A percentile compares a stretch with the other conserved stretches of the same genome.
phyloP scores from a whole-genome alignment of 1,284 basidiomycete genomes.

The Ustilago shanxiensis region DNA sequence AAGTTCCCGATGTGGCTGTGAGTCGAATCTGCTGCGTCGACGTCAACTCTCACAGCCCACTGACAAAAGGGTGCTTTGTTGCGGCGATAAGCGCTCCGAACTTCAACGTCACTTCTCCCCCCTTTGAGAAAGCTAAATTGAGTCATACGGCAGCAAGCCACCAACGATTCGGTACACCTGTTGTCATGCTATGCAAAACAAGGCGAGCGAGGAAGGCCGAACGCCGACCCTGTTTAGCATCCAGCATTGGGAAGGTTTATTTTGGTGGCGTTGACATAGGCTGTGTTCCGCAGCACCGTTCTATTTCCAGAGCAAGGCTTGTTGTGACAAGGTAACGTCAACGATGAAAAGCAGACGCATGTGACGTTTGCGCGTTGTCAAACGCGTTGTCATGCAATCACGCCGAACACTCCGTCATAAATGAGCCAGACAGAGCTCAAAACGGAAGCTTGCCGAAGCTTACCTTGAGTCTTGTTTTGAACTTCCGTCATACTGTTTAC shows the following conservation, averaged over 20 bases:
- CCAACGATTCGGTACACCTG: neutral
- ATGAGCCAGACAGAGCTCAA: too few relatives aligned
- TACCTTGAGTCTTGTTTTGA: too few relatives aligned
- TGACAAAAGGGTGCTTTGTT: neutral
- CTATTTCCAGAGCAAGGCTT: too few relatives aligned
- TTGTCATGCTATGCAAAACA: neutral
- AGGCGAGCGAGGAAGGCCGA: too few relatives aligned
- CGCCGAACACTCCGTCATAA: too few relatives aligned
- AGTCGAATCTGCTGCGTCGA: neutral
- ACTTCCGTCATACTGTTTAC: too few relatives aligned
- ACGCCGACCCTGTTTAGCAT: neutral
- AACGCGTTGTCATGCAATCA: neutral
- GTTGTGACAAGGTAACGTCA: too few relatives aligned
- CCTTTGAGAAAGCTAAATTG: neutral
- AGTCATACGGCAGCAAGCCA: neutral
- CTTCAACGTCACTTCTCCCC: neutral
- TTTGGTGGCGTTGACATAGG: neutral
- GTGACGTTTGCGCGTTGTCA: too few relatives aligned
- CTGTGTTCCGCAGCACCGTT: neutral
- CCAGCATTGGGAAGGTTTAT: neutral
- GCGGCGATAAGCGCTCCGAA: neutral
- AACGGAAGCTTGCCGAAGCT: too few relatives aligned
- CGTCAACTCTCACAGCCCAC: neutral
- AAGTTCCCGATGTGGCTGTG: neutral
- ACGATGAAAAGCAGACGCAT: too few relatives aligned